These are phyloP conservation scores for Rhodotorula sp. DNA, from an alignment of 1,284 basidiomycete species.

Conservation along the genomic window DNA sequence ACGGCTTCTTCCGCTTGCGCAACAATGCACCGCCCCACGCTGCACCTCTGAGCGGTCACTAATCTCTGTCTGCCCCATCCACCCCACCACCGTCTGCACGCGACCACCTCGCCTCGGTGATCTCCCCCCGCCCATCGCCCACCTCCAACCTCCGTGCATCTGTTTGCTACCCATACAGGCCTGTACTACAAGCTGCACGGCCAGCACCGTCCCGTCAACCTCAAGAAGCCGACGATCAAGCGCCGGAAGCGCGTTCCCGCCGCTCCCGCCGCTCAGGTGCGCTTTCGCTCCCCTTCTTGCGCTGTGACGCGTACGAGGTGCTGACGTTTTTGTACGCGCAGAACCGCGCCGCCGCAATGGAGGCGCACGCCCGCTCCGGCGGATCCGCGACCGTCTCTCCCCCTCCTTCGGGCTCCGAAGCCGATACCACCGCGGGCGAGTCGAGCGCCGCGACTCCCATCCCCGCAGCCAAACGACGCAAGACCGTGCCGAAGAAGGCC, in stretches of 20 bases:
- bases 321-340: background rate
- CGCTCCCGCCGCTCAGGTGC: constrained; percentile 29
- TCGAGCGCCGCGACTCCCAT: background rate
- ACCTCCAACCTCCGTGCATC: background rate
- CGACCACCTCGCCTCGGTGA: background rate
- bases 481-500: constrained; percentile 25
- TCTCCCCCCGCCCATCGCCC: background rate
- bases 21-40: background rate
- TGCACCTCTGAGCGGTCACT: background rate
- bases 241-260: constrained; percentile 86
- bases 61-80: background rate
- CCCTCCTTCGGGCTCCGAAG: constrained; percentile 18
- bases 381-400: constrained; percentile 5
- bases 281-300: background rate
- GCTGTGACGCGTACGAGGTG: too few relatives aligned
- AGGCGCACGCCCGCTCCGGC: constrained; percentile 18
- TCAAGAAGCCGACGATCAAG: constrained; percentile 99
- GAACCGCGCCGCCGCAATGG: constrained; percentile 37
- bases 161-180: constrained; percentile 57
- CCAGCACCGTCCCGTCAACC: constrained; percentile 91
- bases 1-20: background rate
- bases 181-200: constrained; percentile 98
- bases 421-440: constrained; percentile 2
- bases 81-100: background rate
- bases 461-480: constrained; percentile 29